These are phyloP conservation scores for Pythium dissotocum DNA, from an alignment of 352 stramenopile species.

Conservation along the genomic window DNA sequence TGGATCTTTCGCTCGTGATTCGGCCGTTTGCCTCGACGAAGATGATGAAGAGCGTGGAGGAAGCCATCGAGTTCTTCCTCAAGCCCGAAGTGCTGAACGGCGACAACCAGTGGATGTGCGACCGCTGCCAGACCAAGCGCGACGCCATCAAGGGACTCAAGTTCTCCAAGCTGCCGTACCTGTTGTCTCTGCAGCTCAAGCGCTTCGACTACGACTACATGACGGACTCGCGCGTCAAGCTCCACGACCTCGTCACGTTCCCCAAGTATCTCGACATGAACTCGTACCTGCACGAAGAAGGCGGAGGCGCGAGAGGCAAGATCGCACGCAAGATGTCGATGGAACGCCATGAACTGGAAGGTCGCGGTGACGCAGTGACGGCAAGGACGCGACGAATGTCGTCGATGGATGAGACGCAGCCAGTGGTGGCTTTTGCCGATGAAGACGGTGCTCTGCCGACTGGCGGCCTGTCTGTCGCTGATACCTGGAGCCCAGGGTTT, in stretches of 20 bases:
- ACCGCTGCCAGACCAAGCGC: constrained; percentile 77
- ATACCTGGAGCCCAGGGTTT: constrained; percentile 77
- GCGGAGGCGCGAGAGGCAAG: constrained; percentile 41
- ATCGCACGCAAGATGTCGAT: constrained; percentile 88
- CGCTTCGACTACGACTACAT: constrained; percentile 92
- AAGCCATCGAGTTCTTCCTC: constrained; percentile 88
- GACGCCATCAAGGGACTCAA: constrained; percentile 91
- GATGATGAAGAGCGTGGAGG: constrained; percentile 85
- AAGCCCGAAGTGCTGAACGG: constrained; percentile 85
- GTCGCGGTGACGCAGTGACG: constrained; percentile 20
- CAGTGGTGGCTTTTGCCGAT: constrained; percentile 30
- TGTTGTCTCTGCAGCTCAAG: constrained; percentile 91
- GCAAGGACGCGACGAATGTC: constrained; percentile 46
- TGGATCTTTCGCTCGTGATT: constrained; percentile 91
- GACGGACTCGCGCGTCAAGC: constrained; percentile 87
- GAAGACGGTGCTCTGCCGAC: constrained; percentile 7
- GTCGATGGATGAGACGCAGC: constrained; percentile 77
- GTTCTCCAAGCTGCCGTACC: constrained; percentile 85
- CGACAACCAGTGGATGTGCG: constrained; percentile 91
- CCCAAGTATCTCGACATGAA: constrained; percentile 91
- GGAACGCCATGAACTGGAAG: constrained; percentile 76
- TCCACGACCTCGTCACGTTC: constrained; percentile 88
- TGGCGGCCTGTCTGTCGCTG: constrained; percentile 13
- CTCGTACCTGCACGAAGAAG: constrained; percentile 68
- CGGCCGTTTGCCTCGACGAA: constrained; percentile 82